These are phyloP conservation scores for Quercus suber DNA, from an alignment of 306 rosid species.

Conservation along the genomic window DNA sequence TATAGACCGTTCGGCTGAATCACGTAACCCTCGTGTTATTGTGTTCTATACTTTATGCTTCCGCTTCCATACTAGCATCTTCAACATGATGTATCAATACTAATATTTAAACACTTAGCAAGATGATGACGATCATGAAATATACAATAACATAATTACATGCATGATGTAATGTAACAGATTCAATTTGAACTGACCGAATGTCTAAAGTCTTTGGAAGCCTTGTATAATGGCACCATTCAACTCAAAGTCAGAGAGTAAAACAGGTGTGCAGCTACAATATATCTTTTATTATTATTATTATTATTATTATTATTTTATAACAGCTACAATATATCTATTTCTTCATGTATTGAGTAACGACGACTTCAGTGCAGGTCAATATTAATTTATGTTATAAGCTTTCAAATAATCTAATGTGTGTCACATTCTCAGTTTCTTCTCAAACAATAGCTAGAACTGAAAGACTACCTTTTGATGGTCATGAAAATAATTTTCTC, in stretches of 20 bases:
- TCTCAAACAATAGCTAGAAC: conserved; percentile 8
- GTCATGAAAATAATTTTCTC: conserved; percentile 61
- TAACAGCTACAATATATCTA: not conserved
- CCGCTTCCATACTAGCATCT: no score
- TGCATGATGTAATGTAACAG: not conserved
- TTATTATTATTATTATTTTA: no score
- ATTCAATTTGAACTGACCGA: not conserved
- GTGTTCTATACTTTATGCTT: no score
- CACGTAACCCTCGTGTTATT: no score
- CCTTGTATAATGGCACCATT: not conserved
- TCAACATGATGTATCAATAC: no score
- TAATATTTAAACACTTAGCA: not conserved
- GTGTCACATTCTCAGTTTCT: not conserved
- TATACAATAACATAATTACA: not conserved
- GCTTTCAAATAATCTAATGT: not conserved
- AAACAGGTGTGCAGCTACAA: not conserved
- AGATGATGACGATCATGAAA: not conserved
- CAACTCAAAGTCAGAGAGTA: not conserved
- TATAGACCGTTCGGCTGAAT: no score
- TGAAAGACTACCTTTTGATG: conserved; percentile 53
- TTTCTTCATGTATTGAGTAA: not conserved
- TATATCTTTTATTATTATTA: not conserved
- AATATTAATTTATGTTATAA: not conserved
- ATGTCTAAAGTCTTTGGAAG: not conserved
- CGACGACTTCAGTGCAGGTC: not conserved